phyloP scores from a whole-genome alignment of 2,329 filamentous ascomycete genomes.

The Hypoxylon sp. region DNA sequence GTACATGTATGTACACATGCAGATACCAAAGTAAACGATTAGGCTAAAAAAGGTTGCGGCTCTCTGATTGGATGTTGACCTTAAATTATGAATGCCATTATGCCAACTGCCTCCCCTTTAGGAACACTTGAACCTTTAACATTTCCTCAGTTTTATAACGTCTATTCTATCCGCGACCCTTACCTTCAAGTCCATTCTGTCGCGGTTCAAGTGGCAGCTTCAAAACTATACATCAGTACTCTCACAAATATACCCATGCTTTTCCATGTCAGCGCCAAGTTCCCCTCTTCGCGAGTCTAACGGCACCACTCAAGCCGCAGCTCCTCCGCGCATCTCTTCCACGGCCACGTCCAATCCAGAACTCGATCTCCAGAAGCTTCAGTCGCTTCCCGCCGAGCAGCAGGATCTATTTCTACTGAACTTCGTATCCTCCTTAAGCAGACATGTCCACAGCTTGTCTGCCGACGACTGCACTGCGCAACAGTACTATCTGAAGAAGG shows the following conservation, averaged over 20 bases:
- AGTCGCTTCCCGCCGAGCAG: conserved; percentile 91
- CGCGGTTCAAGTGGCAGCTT: conserved; percentile 5
- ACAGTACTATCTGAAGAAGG: conserved; percentile 92
- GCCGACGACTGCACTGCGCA: conserved; percentile 87
- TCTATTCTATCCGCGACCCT: background rate
- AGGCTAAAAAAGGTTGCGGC: background rate
- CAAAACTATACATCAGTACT: background rate
- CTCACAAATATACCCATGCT: conserved; percentile 32
- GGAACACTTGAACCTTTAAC: background rate
- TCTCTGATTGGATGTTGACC: background rate
- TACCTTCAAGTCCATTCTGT: conserved; percentile 1
- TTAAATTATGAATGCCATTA: conserved; percentile 4
- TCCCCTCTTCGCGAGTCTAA: conserved; percentile 55
- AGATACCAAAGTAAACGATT: background rate
- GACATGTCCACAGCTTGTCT: conserved; percentile 81
- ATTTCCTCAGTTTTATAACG: background rate
- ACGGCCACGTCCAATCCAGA: conserved; percentile 75
- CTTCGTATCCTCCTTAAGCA: conserved; percentile 85
- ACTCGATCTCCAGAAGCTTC: conserved; percentile 90
- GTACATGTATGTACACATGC: too few relatives aligned
- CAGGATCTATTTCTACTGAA: conserved; percentile 95
- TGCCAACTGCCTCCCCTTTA: background rate
- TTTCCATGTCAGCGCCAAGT: conserved; percentile 53
- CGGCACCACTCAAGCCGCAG: conserved; percentile 52
- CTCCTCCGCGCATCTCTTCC: conserved; percentile 52